These are phyloP conservation scores for Urochloa ruziziensis DNA, from an alignment of 176 grass and related monocot species.

Conservation along the genomic window DNA sequence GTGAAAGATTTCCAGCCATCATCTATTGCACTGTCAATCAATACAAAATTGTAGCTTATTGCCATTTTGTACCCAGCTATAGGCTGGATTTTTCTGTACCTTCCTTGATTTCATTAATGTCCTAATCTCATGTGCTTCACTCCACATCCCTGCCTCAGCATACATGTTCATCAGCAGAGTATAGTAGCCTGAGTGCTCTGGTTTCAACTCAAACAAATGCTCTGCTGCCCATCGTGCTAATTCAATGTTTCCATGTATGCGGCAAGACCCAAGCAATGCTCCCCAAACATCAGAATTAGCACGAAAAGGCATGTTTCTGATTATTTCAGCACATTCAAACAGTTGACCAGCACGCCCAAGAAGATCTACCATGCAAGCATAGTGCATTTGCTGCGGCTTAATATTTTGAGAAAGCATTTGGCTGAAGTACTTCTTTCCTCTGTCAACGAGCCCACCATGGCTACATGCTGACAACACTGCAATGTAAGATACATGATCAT, in stretches of 20 bases:
- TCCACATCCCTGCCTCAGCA: slow-evolving; percentile 73
- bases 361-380: slow-evolving; percentile 95
- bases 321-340: slow-evolving; percentile 53
- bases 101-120: slow-evolving; percentile 79
- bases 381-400: slow-evolving; percentile 74
- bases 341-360: slow-evolving; percentile 73
- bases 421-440: slow-evolving; percentile 71
- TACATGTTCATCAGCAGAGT: slow-evolving; percentile 82
- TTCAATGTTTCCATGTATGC: slow-evolving; percentile 78
- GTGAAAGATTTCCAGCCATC: not conserved
- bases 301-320: slow-evolving; percentile 73
- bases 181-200: slow-evolving; percentile 79
- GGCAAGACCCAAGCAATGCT: slow-evolving; percentile 77
- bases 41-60: slow-evolving; percentile 33
- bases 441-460: slow-evolving; percentile 79
- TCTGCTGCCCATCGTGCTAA: slow-evolving; percentile 61
- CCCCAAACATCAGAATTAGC: slow-evolving; percentile 91
- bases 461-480: slow-evolving; percentile 75
- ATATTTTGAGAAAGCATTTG: slow-evolving; percentile 71
- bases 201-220: slow-evolving; percentile 87
- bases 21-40: not conserved
- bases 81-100: slow-evolving; percentile 76
- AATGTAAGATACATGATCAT: slow-evolving; percentile 91
- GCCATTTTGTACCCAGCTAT: slow-evolving; percentile 75
- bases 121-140: slow-evolving; percentile 67